Conservation (phyloP, 106 monocot species). For the Agapanthus africanus region DNA sequence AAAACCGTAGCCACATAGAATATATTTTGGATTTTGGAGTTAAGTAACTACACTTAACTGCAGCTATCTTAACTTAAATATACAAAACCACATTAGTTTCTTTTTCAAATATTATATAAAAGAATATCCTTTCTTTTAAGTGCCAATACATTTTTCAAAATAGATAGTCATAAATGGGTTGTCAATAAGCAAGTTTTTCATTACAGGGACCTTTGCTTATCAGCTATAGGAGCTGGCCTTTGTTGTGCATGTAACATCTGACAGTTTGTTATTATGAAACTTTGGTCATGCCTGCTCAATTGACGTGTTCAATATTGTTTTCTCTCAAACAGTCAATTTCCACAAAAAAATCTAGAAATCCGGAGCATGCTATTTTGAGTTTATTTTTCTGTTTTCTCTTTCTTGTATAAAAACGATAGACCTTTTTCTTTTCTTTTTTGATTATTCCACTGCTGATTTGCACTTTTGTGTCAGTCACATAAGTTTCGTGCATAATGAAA, state of each 20-base stretch:
- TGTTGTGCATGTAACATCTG: not conserved
- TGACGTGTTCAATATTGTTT: not conserved
- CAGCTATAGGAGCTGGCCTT: not conserved
- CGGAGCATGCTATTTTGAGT: not conserved
- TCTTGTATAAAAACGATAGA: not conserved
- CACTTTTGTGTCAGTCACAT: not conserved
- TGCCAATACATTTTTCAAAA: too few relatives aligned
- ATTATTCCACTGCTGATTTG: not conserved
- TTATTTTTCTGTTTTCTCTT: not conserved
- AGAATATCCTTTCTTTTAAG: too few relatives aligned
- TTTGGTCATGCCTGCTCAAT: not conserved
- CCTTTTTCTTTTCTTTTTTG: too few relatives aligned
- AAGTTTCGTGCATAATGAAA: not conserved
- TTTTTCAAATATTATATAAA: too few relatives aligned
- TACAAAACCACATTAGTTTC: too few relatives aligned
- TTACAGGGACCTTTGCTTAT: not conserved
- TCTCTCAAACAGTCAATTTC: not conserved
- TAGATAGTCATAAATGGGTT: not conserved
- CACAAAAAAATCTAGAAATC: not conserved
- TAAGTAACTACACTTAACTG: too few relatives aligned
- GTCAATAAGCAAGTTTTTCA: not conserved
- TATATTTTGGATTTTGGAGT: too few relatives aligned
- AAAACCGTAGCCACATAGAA: too few relatives aligned
- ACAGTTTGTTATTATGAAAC: not conserved
- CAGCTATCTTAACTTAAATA: too few relatives aligned